Evolutionary conservation across 2,329 filamentous ascomycete species (phyloP), one percentile per base, ranked within the genome.

Genomic region (Tolypocladium guangdongense): DNA sequence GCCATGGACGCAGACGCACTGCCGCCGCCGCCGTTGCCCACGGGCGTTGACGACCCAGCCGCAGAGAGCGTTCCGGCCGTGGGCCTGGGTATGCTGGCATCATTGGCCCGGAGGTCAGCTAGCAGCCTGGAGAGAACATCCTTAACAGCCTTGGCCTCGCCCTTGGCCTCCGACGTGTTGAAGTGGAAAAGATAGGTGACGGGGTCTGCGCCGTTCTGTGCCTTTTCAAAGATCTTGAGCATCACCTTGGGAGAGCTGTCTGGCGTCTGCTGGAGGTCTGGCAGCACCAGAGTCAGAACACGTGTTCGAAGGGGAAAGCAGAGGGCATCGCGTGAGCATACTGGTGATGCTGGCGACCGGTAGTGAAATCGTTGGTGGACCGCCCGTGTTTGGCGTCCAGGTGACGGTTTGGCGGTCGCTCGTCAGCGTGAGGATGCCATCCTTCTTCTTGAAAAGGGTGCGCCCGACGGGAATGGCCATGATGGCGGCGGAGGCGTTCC

Each of bases 221-320:
- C 71, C 66, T 90, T 87, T 57, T 87, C 87, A 61, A 96, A 88
- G 53, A 99, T 86, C 69, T 93, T 96, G 55, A 97, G 80, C 78
- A 96, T 96, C 52, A 95, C 90, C 76, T 96, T 96, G 20, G 90
- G 76, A 37, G 83, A 84, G n/a, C 78, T 84, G 56, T 90, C 89
- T 14, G 93, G 91, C 1, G 93, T 97, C 68, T 97, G 92, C 69
- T 99, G 92, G 49, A 99, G 81, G 72, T 97, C 89, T 93, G 61
- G 24, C 6, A 18, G 16, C 14, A 10, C 22, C 20, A 18, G 24
- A 45, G 41, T 45, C 14, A 45, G 41, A 30, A 45, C 7, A 10
- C 16, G 11, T 10, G 7, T 1, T 45, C 4, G 16, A 20, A 3
- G 8, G 10, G 37, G 10, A n/a, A 30, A 45, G 7, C 7, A 48